These are phyloP conservation scores for Sporothrix inflata DNA, from an alignment of 2,329 filamentous ascomycete species.

Conservation along the genomic window DNA sequence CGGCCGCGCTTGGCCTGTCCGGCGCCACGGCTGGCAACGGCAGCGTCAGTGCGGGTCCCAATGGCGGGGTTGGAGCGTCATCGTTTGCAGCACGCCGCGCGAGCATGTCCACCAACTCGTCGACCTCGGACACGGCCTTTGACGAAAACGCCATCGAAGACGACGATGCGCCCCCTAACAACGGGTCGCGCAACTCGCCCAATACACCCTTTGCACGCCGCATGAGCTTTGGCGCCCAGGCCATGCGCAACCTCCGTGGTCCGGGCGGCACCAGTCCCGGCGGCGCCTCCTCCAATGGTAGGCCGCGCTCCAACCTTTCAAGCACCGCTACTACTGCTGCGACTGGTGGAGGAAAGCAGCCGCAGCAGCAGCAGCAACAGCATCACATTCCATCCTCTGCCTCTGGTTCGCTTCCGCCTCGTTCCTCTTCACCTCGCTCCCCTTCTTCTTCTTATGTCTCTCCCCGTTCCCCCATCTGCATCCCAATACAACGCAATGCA, in stretches of 20 bases:
- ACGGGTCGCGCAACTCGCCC: slow-evolving; percentile 58
- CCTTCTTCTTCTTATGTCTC: slow-evolving; percentile 6
- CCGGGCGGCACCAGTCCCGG: slow-evolving; percentile 59
- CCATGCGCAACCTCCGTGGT: slow-evolving; percentile 70
- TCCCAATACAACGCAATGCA: not conserved
- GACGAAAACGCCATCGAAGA: slow-evolving; percentile 78
- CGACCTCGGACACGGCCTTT: slow-evolving; percentile 51
- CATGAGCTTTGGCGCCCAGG: slow-evolving; percentile 86
- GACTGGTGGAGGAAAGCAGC: not conserved
- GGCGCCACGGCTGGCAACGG: slow-evolving; percentile 65
- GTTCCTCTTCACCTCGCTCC: slow-evolving; percentile 11
- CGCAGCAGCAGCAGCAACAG: slow-evolving; percentile 37
- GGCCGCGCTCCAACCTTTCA: slow-evolving; percentile 48
- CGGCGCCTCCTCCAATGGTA: slow-evolving; percentile 60
- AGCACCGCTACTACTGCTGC: slow-evolving; percentile 38
- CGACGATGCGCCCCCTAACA: slow-evolving; percentile 57
- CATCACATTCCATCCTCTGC: not conserved
- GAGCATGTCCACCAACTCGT: slow-evolving; percentile 70
- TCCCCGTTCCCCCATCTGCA: slow-evolving; percentile 10
- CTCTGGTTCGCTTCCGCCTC: slow-evolving; percentile 13
- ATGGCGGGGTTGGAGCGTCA: slow-evolving; percentile 39
- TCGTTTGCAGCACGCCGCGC: slow-evolving; percentile 60
- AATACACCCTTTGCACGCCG: slow-evolving; percentile 78
- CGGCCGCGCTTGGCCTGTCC: slow-evolving; percentile 62
- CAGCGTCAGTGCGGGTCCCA: slow-evolving; percentile 1